These are phyloP conservation scores for Pythium dissimile DNA, from an alignment of 352 stramenopile genomes.

Conservation along the genomic window DNA sequence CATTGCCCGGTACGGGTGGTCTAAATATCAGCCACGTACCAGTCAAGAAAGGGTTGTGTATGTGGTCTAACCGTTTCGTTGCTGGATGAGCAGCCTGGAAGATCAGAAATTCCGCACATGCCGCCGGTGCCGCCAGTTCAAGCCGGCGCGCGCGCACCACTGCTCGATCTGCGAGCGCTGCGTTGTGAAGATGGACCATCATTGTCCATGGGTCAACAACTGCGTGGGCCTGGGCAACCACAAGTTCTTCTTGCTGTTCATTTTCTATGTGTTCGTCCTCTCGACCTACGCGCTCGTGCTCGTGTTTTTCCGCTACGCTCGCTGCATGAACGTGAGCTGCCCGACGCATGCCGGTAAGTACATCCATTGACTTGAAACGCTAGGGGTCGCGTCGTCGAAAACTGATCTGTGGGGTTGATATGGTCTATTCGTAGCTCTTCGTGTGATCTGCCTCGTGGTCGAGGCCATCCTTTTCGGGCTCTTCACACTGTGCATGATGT, in stretches of 20 bases:
- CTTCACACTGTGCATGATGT: slow-evolving; percentile 99
- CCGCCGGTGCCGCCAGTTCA: slow-evolving; percentile 94
- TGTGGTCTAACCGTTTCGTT: neutral
- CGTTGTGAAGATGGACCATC: slow-evolving; percentile 99
- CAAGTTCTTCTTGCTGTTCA: slow-evolving; percentile 93
- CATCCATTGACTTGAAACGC: too few species aligned
- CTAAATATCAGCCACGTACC: neutral
- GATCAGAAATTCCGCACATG: slow-evolving; percentile 85
- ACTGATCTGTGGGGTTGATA: too few species aligned
- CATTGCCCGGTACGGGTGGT: slow-evolving; percentile 38
- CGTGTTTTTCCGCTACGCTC: slow-evolving; percentile 88
- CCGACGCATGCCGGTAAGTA: slow-evolving; percentile 53
- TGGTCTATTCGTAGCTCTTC: slow-evolving; percentile 36
- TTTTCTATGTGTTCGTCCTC: slow-evolving; percentile 93
- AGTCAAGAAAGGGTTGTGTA: too few species aligned
- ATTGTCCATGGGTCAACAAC: slow-evolving; percentile 99
- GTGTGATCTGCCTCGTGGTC: slow-evolving; percentile 83
- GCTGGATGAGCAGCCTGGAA: slow-evolving; percentile 41
- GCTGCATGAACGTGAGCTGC: slow-evolving; percentile 81
- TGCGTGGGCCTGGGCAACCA: slow-evolving; percentile 99
- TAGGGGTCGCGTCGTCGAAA: too few species aligned
- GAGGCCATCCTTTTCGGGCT: slow-evolving; percentile 95
- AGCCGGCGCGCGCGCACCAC: slow-evolving; percentile 94
- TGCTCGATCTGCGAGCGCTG: slow-evolving; percentile 96
- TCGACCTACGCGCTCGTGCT: slow-evolving; percentile 94